These are phyloP conservation scores for Fusarium sp. DNA, from an alignment of 2,329 filamentous ascomycete species.

Conservation along the genomic window DNA sequence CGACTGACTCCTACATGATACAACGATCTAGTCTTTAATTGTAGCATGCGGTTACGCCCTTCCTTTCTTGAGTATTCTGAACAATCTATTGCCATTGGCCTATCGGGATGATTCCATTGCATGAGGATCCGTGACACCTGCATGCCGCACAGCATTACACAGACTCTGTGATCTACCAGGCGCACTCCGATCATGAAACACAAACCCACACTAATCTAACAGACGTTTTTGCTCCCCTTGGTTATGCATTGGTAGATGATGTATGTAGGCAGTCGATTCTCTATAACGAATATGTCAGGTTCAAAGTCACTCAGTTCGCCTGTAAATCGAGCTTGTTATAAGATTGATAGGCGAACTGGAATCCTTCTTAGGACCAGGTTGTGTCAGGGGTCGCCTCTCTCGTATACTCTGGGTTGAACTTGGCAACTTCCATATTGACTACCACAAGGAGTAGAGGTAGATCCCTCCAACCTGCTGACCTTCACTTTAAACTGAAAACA, in stretches of 20 bases:
- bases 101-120: constrained; percentile 23
- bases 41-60: neutral
- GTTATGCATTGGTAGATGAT: neutral
- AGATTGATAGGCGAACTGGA: neutral
- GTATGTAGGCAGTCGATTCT: neutral
- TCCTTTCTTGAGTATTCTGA: neutral
- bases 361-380: neutral
- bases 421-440: neutral
- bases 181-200: constrained; percentile 21
- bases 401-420: neutral
- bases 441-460: neutral
- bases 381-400: neutral
- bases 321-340: neutral
- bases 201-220: neutral
- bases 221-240: neutral
- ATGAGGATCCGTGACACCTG: neutral
- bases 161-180: constrained; percentile 7
- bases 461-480: too few relatives aligned
- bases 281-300: neutral
- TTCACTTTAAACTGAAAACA: neutral
- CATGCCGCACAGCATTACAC: constrained; percentile 1
- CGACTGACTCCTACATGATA: constrained; percentile 8
- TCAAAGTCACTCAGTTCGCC: neutral
- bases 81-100: neutral
- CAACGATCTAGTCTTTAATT: neutral